Conservation (phyloP, 257 asterid species). For the Penstemon eatonii region DNA sequence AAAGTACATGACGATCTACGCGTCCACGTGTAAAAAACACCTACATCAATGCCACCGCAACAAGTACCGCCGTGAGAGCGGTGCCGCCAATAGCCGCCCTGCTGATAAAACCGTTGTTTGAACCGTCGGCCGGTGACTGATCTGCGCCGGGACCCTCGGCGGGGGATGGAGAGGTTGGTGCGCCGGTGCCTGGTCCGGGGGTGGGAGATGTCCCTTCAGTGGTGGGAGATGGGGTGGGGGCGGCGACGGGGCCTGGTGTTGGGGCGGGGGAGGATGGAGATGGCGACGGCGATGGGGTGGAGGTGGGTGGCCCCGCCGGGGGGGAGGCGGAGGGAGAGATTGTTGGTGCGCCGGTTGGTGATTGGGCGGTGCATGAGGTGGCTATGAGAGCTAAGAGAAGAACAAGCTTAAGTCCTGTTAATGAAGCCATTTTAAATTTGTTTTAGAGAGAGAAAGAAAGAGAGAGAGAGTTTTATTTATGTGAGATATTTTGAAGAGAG, state of each 20-base stretch:
- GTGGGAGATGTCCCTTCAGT: conserved; percentile 26
- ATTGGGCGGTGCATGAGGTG: conserved; percentile 63
- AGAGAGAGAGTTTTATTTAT: neutral
- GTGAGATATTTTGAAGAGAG: too few species aligned
- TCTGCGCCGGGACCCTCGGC: conserved; percentile 25
- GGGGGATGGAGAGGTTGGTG: conserved; percentile 24
- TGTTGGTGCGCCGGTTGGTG: conserved; percentile 57
- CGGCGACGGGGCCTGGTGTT: conserved; percentile 30
- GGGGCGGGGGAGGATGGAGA: conserved; percentile 39
- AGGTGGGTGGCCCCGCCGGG: conserved; percentile 21
- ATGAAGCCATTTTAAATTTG: conserved; percentile 35
- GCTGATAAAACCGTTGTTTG: conserved; percentile 42
- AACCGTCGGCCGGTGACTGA: conserved; percentile 39
- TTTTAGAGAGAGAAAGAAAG: conserved; percentile 22
- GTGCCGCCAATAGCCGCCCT: conserved; percentile 59
- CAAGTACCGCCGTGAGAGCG: conserved; percentile 49
- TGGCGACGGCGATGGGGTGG: conserved; percentile 31
- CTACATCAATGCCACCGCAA: conserved; percentile 65
- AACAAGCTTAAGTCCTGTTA: conserved; percentile 38
- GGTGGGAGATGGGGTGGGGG: conserved; percentile 30
- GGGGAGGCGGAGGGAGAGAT: conserved; percentile 63
- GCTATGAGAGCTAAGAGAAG: conserved; percentile 51
- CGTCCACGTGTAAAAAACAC: conserved; percentile 31
- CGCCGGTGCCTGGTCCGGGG: conserved; percentile 27
- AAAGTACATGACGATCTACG: conserved; percentile 28